Percentiles rank a stretch among this genome's conserved stretches.
phyloP scores from a whole-genome alignment of 1,284 basidiomycete genomes.

The Vanrija humicola region DNA sequence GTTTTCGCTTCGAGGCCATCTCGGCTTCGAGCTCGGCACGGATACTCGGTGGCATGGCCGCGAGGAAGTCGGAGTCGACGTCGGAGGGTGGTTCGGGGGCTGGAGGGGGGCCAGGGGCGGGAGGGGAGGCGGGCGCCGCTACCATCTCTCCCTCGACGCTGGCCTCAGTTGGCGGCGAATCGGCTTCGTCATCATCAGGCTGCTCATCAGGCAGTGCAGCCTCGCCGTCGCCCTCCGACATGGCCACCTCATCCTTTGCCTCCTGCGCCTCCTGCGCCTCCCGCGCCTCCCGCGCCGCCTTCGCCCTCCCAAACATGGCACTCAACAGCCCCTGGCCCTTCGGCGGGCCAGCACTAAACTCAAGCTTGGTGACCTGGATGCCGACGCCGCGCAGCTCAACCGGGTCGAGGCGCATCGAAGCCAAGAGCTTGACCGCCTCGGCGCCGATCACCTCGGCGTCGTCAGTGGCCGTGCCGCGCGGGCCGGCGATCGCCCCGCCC shows the following conservation, averaged over 20 bases:
- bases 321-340: conserved; percentile 27
- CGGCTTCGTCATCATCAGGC: neutral
- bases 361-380: conserved; percentile 87
- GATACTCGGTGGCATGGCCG: conserved; percentile 33
- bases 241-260: neutral
- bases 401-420: conserved; percentile 70
- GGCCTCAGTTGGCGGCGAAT: neutral
- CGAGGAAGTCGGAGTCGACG: conserved; percentile 43
- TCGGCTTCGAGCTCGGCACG: conserved; percentile 31
- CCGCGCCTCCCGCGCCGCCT: neutral
- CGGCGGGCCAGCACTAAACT: conserved; percentile 48
- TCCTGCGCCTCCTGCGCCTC: conserved; percentile 1
- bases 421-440: conserved; percentile 73
- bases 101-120: conserved; percentile 1
- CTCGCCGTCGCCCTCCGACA: too few relatives aligned
- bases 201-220: too few relatives aligned
- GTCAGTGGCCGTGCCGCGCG: conserved; percentile 63
- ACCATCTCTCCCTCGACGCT: neutral
- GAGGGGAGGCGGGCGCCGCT: neutral
- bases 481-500: conserved; percentile 59
- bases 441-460: conserved; percentile 67
- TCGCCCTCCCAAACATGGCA: conserved; percentile 19
- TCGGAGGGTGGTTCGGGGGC: neutral
- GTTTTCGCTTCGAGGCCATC: conserved; percentile 12
- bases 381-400: conserved; percentile 88